Evolutionary conservation across 2,329 filamentous ascomycete genomes (phyloP).

Genomic region (Microdochium nivale): DNA sequence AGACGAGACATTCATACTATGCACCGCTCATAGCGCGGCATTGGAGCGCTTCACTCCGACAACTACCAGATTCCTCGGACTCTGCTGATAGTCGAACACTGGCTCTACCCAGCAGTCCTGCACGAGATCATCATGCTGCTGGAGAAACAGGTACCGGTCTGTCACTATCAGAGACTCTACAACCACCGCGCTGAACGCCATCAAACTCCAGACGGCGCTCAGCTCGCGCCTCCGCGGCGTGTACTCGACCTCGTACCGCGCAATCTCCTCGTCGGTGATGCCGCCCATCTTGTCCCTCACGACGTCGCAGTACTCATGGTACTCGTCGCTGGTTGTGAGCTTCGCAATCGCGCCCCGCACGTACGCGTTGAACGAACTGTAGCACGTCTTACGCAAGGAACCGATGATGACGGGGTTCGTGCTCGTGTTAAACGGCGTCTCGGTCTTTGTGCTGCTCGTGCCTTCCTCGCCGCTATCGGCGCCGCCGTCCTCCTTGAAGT

Average conservation of each 20-base stretch:
- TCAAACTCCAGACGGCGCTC: conserved; percentile 83
- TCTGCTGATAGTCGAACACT: conserved; percentile 81
- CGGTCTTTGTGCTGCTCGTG: conserved; percentile 8
- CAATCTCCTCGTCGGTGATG: conserved; percentile 69
- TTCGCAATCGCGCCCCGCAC: conserved; percentile 75
- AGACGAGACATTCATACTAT: not conserved
- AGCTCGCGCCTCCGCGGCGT: conserved; percentile 66
- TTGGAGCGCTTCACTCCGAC: conserved; percentile 64
- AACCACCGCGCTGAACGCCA: conserved; percentile 89
- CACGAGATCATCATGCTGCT: conserved; percentile 64
- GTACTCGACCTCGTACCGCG: conserved; percentile 59
- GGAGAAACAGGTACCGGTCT: conserved; percentile 82
- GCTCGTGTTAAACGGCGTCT: conserved; percentile 42
- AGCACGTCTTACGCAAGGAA: conserved; percentile 71
- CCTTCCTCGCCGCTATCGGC: conserved; percentile 20
- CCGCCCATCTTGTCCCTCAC: conserved; percentile 57
- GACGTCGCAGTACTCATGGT: conserved; percentile 49
- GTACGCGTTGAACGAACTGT: conserved; percentile 66
- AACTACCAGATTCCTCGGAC: conserved; percentile 85
- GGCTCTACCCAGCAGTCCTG: conserved; percentile 81
- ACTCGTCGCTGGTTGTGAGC: conserved; percentile 48
- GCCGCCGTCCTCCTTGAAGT: conserved; percentile 25
- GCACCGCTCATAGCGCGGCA: not conserved
- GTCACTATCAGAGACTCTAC: conserved; percentile 85
- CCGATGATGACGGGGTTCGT: conserved; percentile 82